phyloP scores from a whole-genome alignment of 257 asterid species.

The Eustoma russellianum region DNA sequence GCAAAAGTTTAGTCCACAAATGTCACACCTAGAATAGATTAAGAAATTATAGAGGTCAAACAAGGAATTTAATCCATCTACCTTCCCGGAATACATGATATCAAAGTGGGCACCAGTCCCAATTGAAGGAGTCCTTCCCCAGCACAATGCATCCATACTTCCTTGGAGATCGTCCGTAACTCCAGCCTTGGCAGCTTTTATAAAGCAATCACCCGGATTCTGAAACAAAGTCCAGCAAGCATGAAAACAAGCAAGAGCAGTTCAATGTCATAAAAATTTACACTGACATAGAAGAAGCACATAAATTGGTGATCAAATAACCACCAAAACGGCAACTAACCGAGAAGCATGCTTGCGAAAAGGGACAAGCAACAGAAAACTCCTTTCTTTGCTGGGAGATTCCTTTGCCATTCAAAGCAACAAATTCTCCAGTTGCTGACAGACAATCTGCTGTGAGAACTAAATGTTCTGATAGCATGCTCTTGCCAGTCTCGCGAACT shows the following conservation, averaged over 20 bases:
- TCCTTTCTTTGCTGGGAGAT: conserved; percentile 71
- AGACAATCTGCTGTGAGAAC: conserved; percentile 68
- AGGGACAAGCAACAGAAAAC: conserved; percentile 47
- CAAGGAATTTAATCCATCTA: conserved; percentile 6
- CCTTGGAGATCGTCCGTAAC: conserved; percentile 61
- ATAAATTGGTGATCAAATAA: conserved; percentile 6
- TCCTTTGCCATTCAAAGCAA: conserved; percentile 64
- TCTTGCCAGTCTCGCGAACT: conserved; percentile 61
- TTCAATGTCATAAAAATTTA: neutral
- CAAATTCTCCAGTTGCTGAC: conserved; percentile 71
- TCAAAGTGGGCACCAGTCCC: conserved; percentile 77
- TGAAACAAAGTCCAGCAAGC: conserved; percentile 28
- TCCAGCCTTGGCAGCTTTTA: conserved; percentile 72
- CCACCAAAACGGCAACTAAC: conserved; percentile 34
- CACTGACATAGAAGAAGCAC: neutral
- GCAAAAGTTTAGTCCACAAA: too few relatives aligned
- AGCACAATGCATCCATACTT: conserved; percentile 66
- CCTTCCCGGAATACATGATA: conserved; percentile 56
- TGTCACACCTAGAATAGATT: too few relatives aligned
- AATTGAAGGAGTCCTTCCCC: conserved; percentile 80
- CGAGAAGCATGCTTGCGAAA: conserved; percentile 70
- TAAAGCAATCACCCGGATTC: conserved; percentile 59
- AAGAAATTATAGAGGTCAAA: too few relatives aligned
- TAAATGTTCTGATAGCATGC: conserved; percentile 70
- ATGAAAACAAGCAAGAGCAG: conserved; percentile 1